phyloP scores from a whole-genome alignment of 176 grass and related monocot species.

The Secale cereale region DNA sequence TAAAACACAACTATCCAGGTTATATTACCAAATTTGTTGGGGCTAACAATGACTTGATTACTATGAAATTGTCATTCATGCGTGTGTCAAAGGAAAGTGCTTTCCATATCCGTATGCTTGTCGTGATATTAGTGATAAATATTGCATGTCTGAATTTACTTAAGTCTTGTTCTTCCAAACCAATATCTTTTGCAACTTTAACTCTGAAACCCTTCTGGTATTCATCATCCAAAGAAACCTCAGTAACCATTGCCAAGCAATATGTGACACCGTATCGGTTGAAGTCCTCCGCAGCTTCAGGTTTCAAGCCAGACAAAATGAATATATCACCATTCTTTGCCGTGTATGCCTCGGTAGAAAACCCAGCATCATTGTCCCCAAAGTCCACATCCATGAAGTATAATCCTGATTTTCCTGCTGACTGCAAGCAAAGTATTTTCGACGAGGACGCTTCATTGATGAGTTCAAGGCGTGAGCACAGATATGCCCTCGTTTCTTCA shows the following conservation, averaged over 20 bases:
- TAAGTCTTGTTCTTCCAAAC: conserved; percentile 4
- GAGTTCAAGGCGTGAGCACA: conserved; percentile 50
- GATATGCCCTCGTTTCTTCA: conserved; percentile 62
- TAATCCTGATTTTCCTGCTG: background rate
- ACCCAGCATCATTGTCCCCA: conserved; percentile 32
- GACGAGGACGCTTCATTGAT: conserved; percentile 50
- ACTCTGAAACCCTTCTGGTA: conserved; percentile 48
- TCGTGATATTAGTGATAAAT: conserved; percentile 52
- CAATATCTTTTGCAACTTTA: conserved; percentile 26
- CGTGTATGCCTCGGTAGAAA: conserved; percentile 41
- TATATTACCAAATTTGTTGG: conserved; percentile 43
- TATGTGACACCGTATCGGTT: conserved; percentile 45
- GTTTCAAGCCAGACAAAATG: conserved; percentile 52
- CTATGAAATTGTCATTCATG: conserved; percentile 45
- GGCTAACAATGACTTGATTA: conserved; percentile 52
- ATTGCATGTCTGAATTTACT: conserved; percentile 38
- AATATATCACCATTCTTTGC: conserved; percentile 62
- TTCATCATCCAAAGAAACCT: conserved; percentile 52
- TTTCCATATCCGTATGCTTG: conserved; percentile 59
- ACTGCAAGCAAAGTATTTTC: conserved; percentile 27
- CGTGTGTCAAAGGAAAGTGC: conserved; percentile 28
- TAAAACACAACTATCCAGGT: background rate
- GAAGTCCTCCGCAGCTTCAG: conserved; percentile 29
- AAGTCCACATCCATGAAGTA: conserved; percentile 55
- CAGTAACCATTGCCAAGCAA: conserved; percentile 53